A percentile compares a stretch with the other conserved stretches of the same genome.
These are phyloP conservation scores for Biscutella auriculata DNA, from an alignment of 441 rosid species.

Conservation along the genomic window DNA sequence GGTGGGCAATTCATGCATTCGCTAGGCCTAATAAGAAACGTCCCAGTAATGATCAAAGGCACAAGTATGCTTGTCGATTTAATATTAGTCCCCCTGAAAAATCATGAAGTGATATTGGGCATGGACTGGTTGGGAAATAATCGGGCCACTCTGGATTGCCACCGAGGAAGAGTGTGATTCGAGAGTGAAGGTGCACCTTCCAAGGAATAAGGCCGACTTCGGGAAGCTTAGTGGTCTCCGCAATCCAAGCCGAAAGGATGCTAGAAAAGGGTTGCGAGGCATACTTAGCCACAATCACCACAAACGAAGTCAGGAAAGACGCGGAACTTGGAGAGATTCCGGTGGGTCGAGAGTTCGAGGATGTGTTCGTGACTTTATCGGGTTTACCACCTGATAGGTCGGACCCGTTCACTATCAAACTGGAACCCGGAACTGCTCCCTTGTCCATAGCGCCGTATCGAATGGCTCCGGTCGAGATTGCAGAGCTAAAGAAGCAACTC, in stretches of 20 bases:
- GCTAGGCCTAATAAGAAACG: not conserved
- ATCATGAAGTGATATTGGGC: too few relatives aligned
- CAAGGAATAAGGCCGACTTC: not conserved
- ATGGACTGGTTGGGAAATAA: not conserved
- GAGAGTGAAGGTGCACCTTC: not conserved
- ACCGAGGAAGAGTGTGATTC: not conserved
- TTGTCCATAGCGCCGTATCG: too few relatives aligned
- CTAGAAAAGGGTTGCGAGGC: not conserved
- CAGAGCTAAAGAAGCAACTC: too few relatives aligned
- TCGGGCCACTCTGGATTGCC: not conserved
- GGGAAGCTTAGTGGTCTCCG: not conserved
- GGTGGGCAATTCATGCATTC: not conserved
- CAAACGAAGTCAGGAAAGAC: not conserved
- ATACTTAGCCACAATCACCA: not conserved
- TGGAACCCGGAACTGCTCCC: too few relatives aligned
- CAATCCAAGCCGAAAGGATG: not conserved
- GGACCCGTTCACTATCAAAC: too few relatives aligned
- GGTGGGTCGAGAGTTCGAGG: not conserved
- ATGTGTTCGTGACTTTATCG: not conserved
- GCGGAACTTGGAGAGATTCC: not conserved
- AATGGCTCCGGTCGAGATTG: too few relatives aligned
- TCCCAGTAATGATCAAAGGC: not conserved
- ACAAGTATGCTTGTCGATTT: too few relatives aligned
- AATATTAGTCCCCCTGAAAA: too few relatives aligned
- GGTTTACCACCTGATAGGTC: not conserved